Evolutionary conservation across 148 eudicot genomes (phyloP), one percentile per base, ranked within the genome.

Genomic region (Vaccinium darrowii): DNA sequence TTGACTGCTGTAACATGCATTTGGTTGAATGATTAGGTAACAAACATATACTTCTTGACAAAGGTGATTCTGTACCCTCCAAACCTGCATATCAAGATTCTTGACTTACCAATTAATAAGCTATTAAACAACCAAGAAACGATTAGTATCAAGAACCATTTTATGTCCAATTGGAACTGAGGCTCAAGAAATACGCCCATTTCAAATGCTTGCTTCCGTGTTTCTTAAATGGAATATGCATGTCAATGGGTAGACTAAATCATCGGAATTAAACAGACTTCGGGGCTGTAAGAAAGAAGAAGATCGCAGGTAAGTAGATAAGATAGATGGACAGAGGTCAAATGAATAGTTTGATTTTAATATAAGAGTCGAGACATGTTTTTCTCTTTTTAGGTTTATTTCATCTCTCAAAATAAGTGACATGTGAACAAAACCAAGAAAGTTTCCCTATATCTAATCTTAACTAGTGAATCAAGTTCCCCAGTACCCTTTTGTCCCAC

Each of bases 11-110:
- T 81, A 85, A 79, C 3, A 57, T 82, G 74, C 89, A 71, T 16
- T 79, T 85, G 76, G 43, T 82, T 80, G 79, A 25, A 80, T 84
- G 89, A 84, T 83, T 91, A 56, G 86, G 62, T 8, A 76, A 80
- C 62, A 74, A 51, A 30, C 69, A 85, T 51, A 85, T 62, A 62
- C 74, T 27, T 69, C 83, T 88, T 33, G 87, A 80, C 27, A 80
- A 43, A 77, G 54, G 57, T 4, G 60, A 82, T 16, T 62, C 84
- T 54, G 86, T 78, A 33, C 84, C 65, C 67, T 50, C 82, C 30
- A 86, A 60, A 81, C 90, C 90, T 89, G 71, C 54, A 81, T 18
- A 25, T 58, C 50, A n/a, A 73, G 63, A 62, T 7, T 8, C 14
- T 57, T 54, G 52, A 8, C 52, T 36, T 23, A 53, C 23, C 36